phyloP scores from a whole-genome alignment of 2,329 filamentous ascomycete genomes.

The Laburnicola sp. region DNA sequence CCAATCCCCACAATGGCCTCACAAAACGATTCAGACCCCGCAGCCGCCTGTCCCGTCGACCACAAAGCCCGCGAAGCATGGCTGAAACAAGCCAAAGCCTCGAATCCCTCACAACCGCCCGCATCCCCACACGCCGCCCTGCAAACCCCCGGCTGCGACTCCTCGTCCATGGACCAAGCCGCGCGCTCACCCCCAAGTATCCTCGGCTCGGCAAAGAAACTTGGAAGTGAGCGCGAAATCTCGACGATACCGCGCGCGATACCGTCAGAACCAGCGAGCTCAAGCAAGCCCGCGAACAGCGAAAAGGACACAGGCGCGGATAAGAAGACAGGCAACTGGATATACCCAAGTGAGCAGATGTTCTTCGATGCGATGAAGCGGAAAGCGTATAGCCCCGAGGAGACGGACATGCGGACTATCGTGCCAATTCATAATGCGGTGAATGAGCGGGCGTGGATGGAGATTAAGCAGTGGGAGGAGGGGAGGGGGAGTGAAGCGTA shows the following conservation, averaged over 20 bases:
- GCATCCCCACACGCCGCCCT: constrained; percentile 32
- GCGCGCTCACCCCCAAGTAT: constrained; percentile 12
- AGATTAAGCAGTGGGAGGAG: constrained; percentile 87
- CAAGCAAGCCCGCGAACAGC: constrained; percentile 64
- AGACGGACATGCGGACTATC: constrained; percentile 82
- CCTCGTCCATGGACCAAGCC: constrained; percentile 34
- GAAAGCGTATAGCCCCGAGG: constrained; percentile 75
- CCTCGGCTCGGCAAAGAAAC: constrained; percentile 36
- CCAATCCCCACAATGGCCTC: constrained; percentile 27
- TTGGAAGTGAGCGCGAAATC: constrained; percentile 51
- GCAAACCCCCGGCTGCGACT: constrained; percentile 43
- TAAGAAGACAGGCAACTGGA: constrained; percentile 79
- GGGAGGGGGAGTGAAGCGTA: constrained; percentile 63
- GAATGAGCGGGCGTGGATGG: constrained; percentile 92
- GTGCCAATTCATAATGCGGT: constrained; percentile 98
- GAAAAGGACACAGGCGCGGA: constrained; percentile 72
- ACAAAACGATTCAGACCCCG: constrained; percentile 39
- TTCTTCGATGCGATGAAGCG: constrained; percentile 97
- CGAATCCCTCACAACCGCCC: constrained; percentile 25
- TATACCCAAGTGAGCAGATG: constrained; percentile 95
- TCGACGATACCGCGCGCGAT: constrained; percentile 42
- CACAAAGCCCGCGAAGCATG: constrained; percentile 85
- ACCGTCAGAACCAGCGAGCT: constrained; percentile 32
- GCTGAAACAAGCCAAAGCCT: constrained; percentile 69
- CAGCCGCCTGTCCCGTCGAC: constrained; percentile 76